Evolutionary conservation across 1,284 basidiomycete genomes (phyloP), one percentile per base, ranked within the genome.

Genomic region (Moesziomyces globuligerus): DNA sequence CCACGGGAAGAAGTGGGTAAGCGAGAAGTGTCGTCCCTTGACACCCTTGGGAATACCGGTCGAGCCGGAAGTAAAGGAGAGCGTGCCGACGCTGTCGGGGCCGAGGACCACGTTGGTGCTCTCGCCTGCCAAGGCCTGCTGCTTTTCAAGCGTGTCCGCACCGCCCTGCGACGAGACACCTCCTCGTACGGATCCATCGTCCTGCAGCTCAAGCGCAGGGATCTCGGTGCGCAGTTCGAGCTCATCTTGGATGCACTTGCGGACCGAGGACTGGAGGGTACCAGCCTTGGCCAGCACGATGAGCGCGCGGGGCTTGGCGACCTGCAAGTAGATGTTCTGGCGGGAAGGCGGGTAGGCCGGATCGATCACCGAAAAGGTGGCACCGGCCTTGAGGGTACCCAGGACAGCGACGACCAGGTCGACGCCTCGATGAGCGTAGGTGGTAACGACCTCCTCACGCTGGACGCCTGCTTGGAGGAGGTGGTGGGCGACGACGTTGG

Each of bases 1-100:
- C 96, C 96, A 99, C 3, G 95, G 95, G 89, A 98, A 98, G 87
- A 98, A 99, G 84, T 98, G 96, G 0, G 96, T 99, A 72, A 99
- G 86, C 73, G 91, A 93, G 84, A 91, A 97, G 83, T 99, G 96
- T 43, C 96, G 86, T 0, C 96, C 96, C 76, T 89, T 89, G 44
- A 99, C 95, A 40, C 96, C 96, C 85, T 99, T 98, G 3, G 96
- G 96, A 51, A 98, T 94, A 45, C 96, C 96, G 0, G 96, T 98
- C 71, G 92, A 95, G 48, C 96, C 96, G 69, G 92, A 95, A 1
- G 96, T 99, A 85, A 99, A 99, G 0, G 92, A 94, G 18, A 99
- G 85, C 0, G 96, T 99, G 0, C 92, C 96, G 29, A 96, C 86
- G 67, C 92, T 95, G 82, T 99, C 96, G 2, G 96, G 96, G 15